Evolutionary conservation across 768 basidiomycete species (phyloP).

Genomic region (Tephrocybe sp.): DNA sequence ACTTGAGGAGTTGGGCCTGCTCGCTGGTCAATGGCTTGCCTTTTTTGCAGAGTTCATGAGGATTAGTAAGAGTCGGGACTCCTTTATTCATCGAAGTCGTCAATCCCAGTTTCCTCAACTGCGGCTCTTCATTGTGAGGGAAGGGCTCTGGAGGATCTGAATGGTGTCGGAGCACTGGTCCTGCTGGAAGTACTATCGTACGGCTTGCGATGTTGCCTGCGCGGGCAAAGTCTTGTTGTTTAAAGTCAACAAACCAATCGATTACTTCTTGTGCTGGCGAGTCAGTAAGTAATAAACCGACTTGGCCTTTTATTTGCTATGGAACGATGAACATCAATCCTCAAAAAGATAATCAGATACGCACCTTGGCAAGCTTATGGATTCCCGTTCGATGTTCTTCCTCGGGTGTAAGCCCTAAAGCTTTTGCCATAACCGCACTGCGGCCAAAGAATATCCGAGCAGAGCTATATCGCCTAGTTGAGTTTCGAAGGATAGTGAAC

Average conservation of each 20-base stretch:
- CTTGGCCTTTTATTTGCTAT: constrained; percentile 92
- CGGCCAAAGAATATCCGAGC: constrained; percentile 90
- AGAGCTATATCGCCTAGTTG: constrained; percentile 43
- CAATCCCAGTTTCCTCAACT: constrained; percentile 89
- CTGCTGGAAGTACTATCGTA: constrained; percentile 73
- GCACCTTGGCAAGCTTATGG: constrained; percentile 74
- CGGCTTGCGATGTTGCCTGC: constrained; percentile 77
- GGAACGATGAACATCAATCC: constrained; percentile 3
- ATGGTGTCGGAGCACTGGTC: constrained; percentile 80
- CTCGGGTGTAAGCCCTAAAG: constrained; percentile 82
- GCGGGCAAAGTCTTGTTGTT: constrained; percentile 88
- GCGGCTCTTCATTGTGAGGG: constrained; percentile 97
- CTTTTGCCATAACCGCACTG: constrained; percentile 92
- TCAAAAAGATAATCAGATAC: constrained; percentile 16
- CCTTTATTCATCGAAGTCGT: constrained; percentile 83
- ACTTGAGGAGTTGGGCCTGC: constrained; percentile 90
- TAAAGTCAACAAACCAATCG: constrained; percentile 93
- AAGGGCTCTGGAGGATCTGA: constrained; percentile 86
- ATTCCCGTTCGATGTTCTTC: constrained; percentile 83
- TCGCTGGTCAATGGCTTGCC: constrained; percentile 80
- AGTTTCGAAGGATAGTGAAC: not conserved
- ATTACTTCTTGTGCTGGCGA: constrained; percentile 85
- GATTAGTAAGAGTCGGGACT: constrained; percentile 74
- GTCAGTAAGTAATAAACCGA: constrained; percentile 91
- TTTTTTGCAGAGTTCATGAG: constrained; percentile 84